Evolutionary conservation across 2,329 filamentous ascomycete genomes (phyloP).

Genomic region (Colletotrichum aenigma): DNA sequence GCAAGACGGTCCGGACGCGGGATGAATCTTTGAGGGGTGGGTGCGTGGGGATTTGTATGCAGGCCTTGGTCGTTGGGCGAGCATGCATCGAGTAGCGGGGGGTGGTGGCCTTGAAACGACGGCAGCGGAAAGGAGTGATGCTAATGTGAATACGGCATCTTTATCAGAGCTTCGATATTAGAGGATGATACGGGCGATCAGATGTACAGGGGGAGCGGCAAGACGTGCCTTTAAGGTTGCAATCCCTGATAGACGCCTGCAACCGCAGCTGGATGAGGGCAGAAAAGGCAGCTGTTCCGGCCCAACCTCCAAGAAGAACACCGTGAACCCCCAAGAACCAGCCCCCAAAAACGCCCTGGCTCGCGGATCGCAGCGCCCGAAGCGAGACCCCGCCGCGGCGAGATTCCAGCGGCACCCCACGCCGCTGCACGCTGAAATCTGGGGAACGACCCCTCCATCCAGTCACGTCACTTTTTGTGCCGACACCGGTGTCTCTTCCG

Average conservation of each 20-base stretch:
- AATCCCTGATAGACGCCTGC: not conserved
- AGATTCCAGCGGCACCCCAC: slow-evolving; percentile 11
- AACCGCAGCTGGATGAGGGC: not conserved
- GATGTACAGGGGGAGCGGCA: not conserved
- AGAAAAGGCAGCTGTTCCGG: not conserved
- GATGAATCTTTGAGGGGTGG: not conserved
- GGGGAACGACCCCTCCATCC: slow-evolving; percentile 20
- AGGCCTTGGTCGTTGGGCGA: not conserved
- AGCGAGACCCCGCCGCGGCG: not conserved
- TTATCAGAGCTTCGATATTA: slow-evolving; percentile 1
- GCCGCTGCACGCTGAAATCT: not conserved
- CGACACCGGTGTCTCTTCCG: slow-evolving; percentile 13
- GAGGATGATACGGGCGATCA: slow-evolving; percentile 2
- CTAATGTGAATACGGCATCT: slow-evolving; percentile 7
- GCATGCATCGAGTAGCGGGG: not conserved
- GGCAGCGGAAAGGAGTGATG: not conserved
- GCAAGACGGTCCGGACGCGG: not conserved
- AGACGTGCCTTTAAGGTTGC: slow-evolving; percentile 19
- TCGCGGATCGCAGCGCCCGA: not conserved
- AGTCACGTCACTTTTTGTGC: slow-evolving; percentile 15
- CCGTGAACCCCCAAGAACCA: not conserved
- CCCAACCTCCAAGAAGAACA: not conserved
- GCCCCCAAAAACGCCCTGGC: not conserved
- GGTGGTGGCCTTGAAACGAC: not conserved
- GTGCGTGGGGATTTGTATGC: not conserved